Base-by-base conservation (phyloP, 768 basidiomycete species). In the Chalciporus piperatus region DNA sequence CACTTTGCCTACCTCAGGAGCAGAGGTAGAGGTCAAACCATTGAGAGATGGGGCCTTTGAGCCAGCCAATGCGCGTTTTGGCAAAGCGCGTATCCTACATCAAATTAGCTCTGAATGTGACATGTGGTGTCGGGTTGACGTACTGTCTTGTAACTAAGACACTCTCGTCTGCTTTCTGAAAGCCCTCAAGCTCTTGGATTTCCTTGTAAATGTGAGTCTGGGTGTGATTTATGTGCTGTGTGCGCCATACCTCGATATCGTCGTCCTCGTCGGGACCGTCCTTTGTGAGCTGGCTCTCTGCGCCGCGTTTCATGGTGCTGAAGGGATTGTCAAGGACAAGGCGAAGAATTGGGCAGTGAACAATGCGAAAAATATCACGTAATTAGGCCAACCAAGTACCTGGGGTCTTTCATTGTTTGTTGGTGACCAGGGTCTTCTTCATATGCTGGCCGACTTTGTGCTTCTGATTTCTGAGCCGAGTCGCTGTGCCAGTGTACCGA, bases 271-370 rank as follows among this genome's bases (percentile, higher is more conserved):
- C 75, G 17, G 45, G 62, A 23, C 70, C 74, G 52, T 84, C 84
- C 59, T 82, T 88, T 11, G 76, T 74, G 30, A 92, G 62, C 59
- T 92, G 85, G 54, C 70, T 79, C 46, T 90, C 89, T 64, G 89
- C 89, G 49, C 76, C 78, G 65, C 89, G 80, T 70, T 91, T 91
- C 85, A 89, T 85, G 59, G 43, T 64, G 53, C 11, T n/a, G n/a
- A n/a, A n/a, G n/a, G n/a, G n/a, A n/a, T n/a, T n/a, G n/a, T 32
- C 10, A 49, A 51, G 39, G 46, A 44, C 39, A 46, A 49, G 35
- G 22, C 41, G 54, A 44, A 46, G 22, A 32, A 33, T 27, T 3
- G 20, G n/a, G 45, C 16, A 28, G 27, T 19, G 43, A 43, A n/a
- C 12, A 43, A 55, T 48, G 57, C 40, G 48, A 59, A 61, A n/a